Percentiles rank a stretch among this genome's conserved stretches.
Conservation (phyloP, 2,329 filamentous ascomycete species). For the Sarocladiaceae sp. region DNA sequence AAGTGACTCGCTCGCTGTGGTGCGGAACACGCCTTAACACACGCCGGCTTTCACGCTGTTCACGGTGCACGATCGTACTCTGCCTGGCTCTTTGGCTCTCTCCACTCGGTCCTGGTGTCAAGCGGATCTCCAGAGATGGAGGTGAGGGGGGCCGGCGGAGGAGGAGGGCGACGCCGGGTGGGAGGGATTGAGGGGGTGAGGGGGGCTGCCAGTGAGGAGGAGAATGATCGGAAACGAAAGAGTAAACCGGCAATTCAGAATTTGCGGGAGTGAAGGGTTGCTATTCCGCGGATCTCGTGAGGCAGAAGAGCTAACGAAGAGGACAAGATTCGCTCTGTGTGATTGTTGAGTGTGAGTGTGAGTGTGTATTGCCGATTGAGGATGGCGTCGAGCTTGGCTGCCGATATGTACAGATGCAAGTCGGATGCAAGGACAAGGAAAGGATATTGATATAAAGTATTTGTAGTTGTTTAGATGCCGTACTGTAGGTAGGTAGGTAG, state of each 20-base stretch:
- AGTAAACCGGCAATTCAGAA: not conserved
- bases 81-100: slow-evolving; percentile 1
- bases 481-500: too few species aligned
- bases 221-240: not conserved
- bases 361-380: not conserved
- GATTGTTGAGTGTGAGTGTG: too few species aligned
- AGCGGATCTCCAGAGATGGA: slow-evolving; percentile 6
- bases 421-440: slow-evolving; percentile 6
- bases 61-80: not conserved
- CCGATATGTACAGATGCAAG: slow-evolving; percentile 5
- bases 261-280: not conserved
- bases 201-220: not conserved
- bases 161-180: not conserved
- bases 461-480: too few species aligned
- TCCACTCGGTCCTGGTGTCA: slow-evolving; percentile 6
- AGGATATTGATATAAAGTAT: slow-evolving; percentile 7
- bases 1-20: slow-evolving; percentile 3
- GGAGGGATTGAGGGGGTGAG: not conserved
- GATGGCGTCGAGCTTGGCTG: slow-evolving; percentile 2
- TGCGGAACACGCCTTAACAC: not conserved
- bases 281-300: not conserved
- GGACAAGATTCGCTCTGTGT: not conserved
- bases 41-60: not conserved
- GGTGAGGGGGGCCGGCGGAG: not conserved
- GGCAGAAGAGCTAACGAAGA: not conserved